phyloP scores from a whole-genome alignment of 148 eudicot species.

The Arbutus unedo region DNA sequence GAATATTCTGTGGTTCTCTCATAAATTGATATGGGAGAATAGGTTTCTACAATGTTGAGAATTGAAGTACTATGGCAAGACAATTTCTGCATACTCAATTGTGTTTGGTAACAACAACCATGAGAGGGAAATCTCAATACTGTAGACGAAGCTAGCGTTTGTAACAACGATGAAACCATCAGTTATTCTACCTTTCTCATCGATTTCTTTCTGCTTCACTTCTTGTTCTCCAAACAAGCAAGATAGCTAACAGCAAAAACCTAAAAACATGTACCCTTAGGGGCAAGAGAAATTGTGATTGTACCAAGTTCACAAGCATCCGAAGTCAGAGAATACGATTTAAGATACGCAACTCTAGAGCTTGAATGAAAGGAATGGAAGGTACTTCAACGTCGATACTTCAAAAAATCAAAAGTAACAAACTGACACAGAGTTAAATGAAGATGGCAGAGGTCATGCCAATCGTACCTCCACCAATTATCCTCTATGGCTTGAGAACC shows the following conservation, averaged over 20 bases:
- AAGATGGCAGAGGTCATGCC: conserved; percentile 22
- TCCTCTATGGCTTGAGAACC: conserved; percentile 28
- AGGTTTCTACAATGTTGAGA: background rate
- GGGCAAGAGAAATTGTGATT: background rate
- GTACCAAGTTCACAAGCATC: background rate
- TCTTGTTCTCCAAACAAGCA: background rate
- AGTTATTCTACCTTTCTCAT: background rate
- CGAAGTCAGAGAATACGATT: background rate
- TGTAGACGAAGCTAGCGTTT: background rate
- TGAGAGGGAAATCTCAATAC: background rate
- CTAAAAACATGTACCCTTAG: background rate
- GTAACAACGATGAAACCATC: background rate
- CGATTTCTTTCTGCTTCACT: conserved; percentile 1
- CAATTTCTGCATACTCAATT: background rate
- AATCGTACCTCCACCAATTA: conserved; percentile 30
- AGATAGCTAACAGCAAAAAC: conserved; percentile 7
- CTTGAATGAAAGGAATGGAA: conserved; percentile 9
- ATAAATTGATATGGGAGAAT: background rate
- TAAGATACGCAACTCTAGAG: background rate
- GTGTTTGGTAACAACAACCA: background rate
- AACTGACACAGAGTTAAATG: conserved; percentile 14
- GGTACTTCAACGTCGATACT: background rate
- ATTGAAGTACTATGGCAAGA: background rate
- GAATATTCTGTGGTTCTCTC: background rate
- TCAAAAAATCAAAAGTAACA: background rate